A percentile compares a stretch with the other conserved stretches of the same genome.
Evolutionary conservation across 345 rosid species (phyloP).

Genomic region (Citrus australasica): DNA sequence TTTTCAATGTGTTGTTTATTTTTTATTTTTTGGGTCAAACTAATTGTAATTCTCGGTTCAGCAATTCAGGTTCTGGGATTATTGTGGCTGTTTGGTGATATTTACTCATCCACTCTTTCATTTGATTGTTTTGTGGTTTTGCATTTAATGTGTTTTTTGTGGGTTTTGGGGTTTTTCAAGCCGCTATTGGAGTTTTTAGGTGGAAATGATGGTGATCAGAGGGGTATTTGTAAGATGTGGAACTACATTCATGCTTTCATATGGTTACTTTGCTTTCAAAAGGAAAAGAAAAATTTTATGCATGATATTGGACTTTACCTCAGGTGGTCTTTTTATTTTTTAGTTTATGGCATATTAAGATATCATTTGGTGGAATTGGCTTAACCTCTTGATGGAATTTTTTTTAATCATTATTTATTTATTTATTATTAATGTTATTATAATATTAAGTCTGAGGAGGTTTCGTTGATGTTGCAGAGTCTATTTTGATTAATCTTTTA

Average conservation of each 20-base stretch:
- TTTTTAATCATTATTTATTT: neutral
- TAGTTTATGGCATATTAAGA: neutral
- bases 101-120: neutral
- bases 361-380: neutral
- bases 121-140: neutral
- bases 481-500: neutral
- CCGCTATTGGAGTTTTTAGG: neutral
- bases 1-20: neutral
- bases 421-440: neutral
- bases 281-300: neutral
- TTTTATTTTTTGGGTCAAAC: neutral
- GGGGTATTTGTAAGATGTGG: neutral
- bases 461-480: slow-evolving; percentile 15
- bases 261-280: neutral
- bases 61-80: neutral
- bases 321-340: neutral
- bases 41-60: neutral
- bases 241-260: neutral
- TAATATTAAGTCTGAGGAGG: neutral
- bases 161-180: neutral
- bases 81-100: neutral
- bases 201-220: neutral
- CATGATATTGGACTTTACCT: neutral
- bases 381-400: neutral
- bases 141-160: neutral